phyloP scores from a whole-genome alignment of 441 rosid genomes.

The Biscutella laevigata region DNA sequence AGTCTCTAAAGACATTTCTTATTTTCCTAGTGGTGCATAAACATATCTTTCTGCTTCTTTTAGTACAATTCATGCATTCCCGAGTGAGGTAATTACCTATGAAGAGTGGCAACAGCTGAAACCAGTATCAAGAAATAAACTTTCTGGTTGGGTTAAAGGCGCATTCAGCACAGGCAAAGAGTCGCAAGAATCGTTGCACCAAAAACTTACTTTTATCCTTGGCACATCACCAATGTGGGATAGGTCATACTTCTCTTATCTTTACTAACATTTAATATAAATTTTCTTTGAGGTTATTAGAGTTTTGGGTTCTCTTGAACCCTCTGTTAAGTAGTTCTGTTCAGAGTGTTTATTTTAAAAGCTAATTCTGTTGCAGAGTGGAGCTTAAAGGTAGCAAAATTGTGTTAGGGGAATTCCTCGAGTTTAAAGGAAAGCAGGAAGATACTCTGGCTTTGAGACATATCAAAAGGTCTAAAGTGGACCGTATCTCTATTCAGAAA shows the following conservation, averaged over 20 bases:
- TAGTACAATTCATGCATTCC: conserved; percentile 55
- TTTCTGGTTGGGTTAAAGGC: conserved; percentile 82
- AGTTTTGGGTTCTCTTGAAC: background rate
- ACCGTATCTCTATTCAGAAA: conserved; percentile 51
- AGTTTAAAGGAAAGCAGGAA: conserved; percentile 69
- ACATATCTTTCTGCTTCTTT: conserved; percentile 13
- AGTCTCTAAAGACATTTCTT: background rate
- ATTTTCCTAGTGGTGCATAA: background rate
- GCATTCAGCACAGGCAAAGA: conserved; percentile 71
- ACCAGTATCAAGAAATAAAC: conserved; percentile 43
- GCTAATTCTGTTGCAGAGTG: conserved; percentile 40
- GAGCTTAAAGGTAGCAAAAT: conserved; percentile 62
- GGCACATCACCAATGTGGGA: conserved; percentile 51
- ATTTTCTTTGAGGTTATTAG: background rate
- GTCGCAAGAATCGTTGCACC: conserved; percentile 64
- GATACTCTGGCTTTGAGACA: conserved; percentile 41
- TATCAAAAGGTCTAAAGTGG: conserved; percentile 66
- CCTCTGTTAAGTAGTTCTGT: background rate
- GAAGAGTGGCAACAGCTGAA: conserved; percentile 70
- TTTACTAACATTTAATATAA: background rate
- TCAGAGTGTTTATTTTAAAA: background rate
- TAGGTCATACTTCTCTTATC: conserved; percentile 24
- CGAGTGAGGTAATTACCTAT: conserved; percentile 63
- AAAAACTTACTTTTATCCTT: conserved; percentile 63
- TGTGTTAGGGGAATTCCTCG: conserved; percentile 66